These are phyloP conservation scores for Conticribra weissflogii DNA, from an alignment of 108 stramenopile genomes.

Conservation along the genomic window DNA sequence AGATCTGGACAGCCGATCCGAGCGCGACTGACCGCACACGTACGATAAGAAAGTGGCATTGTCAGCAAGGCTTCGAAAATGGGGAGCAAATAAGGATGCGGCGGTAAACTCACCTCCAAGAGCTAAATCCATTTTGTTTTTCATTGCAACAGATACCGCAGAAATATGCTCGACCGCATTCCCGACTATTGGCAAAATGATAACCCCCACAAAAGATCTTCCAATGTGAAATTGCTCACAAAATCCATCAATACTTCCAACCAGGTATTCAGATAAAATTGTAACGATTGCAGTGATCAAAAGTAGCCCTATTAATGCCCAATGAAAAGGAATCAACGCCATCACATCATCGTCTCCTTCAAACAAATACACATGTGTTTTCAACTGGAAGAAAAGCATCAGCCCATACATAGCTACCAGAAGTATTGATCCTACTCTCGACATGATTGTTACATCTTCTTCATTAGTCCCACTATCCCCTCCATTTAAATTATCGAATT, in stretches of 20 bases:
- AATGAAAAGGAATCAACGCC: slow-evolving; percentile 66
- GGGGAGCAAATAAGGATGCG: not conserved
- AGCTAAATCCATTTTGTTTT: slow-evolving; percentile 93
- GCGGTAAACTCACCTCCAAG: slow-evolving; percentile 66
- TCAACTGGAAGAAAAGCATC: slow-evolving; percentile 92
- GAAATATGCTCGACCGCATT: slow-evolving; percentile 94
- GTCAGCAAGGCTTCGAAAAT: not conserved
- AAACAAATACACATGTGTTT: slow-evolving; percentile 89
- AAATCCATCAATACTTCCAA: slow-evolving; percentile 88
- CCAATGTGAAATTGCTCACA: slow-evolving; percentile 72
- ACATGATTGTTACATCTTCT: slow-evolving; percentile 75
- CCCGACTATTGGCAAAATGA: slow-evolving; percentile 92
- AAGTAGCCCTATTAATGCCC: slow-evolving; percentile 75
- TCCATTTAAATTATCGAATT: slow-evolving; percentile 51
- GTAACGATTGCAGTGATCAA: slow-evolving; percentile 78
- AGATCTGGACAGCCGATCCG: slow-evolving; percentile 87
- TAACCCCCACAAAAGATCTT: slow-evolving; percentile 89
- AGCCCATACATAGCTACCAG: slow-evolving; percentile 91
- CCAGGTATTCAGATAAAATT: slow-evolving; percentile 79
- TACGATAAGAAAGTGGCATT: not conserved
- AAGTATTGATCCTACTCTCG: slow-evolving; percentile 82
- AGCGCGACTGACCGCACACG: slow-evolving; percentile 64
- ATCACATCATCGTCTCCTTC: slow-evolving; percentile 52
- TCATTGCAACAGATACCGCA: slow-evolving; percentile 93
- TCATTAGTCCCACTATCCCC: slow-evolving; percentile 64